Conservation (phyloP, 192 early-diverging fungal species). For the Podila epicladia region DNA sequence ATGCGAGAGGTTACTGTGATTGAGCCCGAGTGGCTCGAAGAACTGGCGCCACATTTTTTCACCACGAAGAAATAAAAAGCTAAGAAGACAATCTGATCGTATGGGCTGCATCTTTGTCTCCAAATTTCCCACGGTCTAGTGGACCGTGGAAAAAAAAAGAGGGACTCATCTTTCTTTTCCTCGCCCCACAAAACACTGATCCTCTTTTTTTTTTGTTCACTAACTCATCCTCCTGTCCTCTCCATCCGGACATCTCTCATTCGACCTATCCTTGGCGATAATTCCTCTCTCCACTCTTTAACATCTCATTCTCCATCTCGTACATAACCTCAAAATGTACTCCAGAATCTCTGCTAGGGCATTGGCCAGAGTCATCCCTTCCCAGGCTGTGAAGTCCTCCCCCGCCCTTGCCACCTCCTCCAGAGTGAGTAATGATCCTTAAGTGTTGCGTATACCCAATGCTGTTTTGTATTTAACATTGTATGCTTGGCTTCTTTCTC, state of each 20-base stretch:
- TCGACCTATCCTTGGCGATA: not conserved
- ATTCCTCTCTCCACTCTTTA: slow-evolving; percentile 4
- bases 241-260: not conserved
- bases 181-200: not conserved
- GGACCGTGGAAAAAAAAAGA: slow-evolving; percentile 3
- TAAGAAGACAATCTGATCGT: too few relatives aligned
- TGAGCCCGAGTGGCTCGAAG: slow-evolving; percentile 94
- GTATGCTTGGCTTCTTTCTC: not conserved
- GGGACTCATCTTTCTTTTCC: not conserved
- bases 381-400: slow-evolving; percentile 14
- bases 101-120: too few relatives aligned
- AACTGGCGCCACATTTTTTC: slow-evolving; percentile 93
- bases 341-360: slow-evolving; percentile 40
- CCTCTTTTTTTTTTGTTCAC: not conserved
- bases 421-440: slow-evolving; percentile 27
- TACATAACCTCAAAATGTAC: slow-evolving; percentile 15
- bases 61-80: not conserved
- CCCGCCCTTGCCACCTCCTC: slow-evolving; percentile 32
- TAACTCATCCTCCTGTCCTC: not conserved
- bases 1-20: slow-evolving; percentile 96
- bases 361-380: slow-evolving; percentile 29
- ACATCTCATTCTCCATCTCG: not conserved
- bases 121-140: not conserved
- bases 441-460: not conserved
- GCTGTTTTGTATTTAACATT: not conserved